These are phyloP conservation scores for Penicillium antarcticum DNA, from an alignment of 495 filamentous ascomycete genomes.

Conservation along the genomic window DNA sequence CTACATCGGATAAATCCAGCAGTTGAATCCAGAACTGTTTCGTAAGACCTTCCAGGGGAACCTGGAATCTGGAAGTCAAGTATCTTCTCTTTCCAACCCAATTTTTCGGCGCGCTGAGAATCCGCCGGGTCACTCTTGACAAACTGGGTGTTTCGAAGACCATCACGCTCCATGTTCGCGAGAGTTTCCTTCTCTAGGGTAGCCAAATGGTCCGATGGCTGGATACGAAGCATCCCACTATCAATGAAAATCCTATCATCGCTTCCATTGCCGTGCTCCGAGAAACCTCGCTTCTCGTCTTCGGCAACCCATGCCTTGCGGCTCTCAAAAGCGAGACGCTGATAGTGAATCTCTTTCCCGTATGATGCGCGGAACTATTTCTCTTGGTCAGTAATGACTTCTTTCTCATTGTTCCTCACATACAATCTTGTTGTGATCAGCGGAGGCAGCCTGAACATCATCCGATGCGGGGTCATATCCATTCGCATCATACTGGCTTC, in stretches of 20 bases:
- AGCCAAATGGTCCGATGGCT: constrained; percentile 8
- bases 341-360: constrained; percentile 15
- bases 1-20: constrained; percentile 18
- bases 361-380: constrained; percentile 16
- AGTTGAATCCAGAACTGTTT: constrained; percentile 13
- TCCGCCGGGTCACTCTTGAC: constrained; percentile 13
- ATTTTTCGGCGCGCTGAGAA: constrained; percentile 6
- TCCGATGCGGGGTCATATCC: constrained; percentile 6
- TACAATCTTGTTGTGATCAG: constrained; percentile 17
- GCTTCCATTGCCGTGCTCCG: neutral
- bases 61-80: constrained; percentile 11
- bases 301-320: constrained; percentile 10
- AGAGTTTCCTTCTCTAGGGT: constrained; percentile 12
- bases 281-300: constrained; percentile 10
- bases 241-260: constrained; percentile 10
- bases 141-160: constrained; percentile 14
- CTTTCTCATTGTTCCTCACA: neutral
- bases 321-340: constrained; percentile 16
- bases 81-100: constrained; percentile 14
- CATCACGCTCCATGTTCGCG: constrained; percentile 15
- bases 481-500: constrained; percentile 8
- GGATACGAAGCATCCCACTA: constrained; percentile 13
- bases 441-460: constrained; percentile 14
- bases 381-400: neutral
- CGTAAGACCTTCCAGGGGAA: constrained; percentile 4